Conservation (phyloP, 768 basidiomycete genomes). For the Leucosporidium creatinivorum region DNA sequence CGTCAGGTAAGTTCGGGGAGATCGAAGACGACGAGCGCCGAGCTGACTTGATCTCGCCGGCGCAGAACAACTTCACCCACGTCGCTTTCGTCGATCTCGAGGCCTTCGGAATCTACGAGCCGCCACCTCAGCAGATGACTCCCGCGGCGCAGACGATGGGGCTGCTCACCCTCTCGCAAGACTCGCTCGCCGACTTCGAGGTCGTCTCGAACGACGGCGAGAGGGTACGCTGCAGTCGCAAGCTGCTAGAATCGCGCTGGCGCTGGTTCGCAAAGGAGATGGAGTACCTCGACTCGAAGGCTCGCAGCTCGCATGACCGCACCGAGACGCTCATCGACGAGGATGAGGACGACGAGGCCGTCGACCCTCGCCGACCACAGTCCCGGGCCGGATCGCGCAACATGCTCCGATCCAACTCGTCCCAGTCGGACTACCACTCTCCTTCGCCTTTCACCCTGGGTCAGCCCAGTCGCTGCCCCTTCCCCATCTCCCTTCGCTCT, state of each 20-base stretch:
- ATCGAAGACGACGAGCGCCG: too few species aligned
- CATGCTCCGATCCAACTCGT: background rate
- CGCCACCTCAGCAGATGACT: constrained; percentile 56
- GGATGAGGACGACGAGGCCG: too few species aligned
- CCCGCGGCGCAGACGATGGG: constrained; percentile 76
- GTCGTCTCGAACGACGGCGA: constrained; percentile 78
- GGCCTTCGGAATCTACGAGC: constrained; percentile 89
- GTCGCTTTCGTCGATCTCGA: constrained; percentile 47
- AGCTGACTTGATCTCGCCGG: too few species aligned
- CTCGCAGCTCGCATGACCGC: too few species aligned
- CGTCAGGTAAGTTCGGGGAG: too few species aligned
- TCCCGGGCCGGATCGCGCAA: background rate
- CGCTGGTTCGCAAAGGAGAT: constrained; percentile 64
- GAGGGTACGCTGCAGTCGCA: constrained; percentile 70
- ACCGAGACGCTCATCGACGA: too few species aligned
- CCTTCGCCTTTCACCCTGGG: background rate
- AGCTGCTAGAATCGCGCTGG: constrained; percentile 80
- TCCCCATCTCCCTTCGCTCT: constrained; percentile 44
- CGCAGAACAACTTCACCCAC: constrained; percentile 58
- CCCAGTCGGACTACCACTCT: background rate
- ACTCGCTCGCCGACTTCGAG: constrained; percentile 63
- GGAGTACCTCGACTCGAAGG: background rate
- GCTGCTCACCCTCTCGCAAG: constrained; percentile 55
- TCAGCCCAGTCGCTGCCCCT: background rate
- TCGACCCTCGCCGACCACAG: background rate